phyloP scores from a whole-genome alignment of 148 eudicot species.

The Simmondsia chinensis region DNA sequence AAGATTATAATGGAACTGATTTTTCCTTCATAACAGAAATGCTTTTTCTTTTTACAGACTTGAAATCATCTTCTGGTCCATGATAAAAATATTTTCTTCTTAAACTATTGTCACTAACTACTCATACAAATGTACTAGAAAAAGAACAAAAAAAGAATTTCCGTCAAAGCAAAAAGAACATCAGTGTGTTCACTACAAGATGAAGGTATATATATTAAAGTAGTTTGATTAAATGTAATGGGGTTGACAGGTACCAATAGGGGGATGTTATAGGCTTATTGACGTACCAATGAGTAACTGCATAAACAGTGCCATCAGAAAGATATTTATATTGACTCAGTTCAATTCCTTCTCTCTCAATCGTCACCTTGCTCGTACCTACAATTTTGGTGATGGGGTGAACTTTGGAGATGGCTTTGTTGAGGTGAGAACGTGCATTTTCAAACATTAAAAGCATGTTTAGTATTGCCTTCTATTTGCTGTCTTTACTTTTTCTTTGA shows the following conservation, averaged over 20 bases:
- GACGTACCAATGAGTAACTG: slow-evolving; percentile 99
- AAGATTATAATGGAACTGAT: too few species aligned
- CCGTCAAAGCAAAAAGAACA: too few species aligned
- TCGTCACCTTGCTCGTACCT: slow-evolving; percentile 76
- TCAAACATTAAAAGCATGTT: too few species aligned
- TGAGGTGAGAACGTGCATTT: slow-evolving; percentile 80
- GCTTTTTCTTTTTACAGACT: too few species aligned
- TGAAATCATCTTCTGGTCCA: too few species aligned
- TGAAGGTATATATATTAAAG: neutral
- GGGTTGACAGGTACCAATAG: slow-evolving; percentile 72
- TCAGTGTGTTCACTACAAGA: neutral
- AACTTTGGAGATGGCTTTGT: slow-evolving; percentile 89
- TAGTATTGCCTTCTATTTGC: too few species aligned
- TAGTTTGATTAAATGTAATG: slow-evolving; percentile 5
- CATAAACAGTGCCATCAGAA: slow-evolving; percentile 83
- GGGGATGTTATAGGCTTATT: slow-evolving; percentile 91
- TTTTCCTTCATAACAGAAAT: too few species aligned
- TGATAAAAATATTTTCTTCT: too few species aligned
- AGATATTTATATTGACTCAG: slow-evolving; percentile 90
- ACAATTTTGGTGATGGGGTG: slow-evolving; percentile 82
- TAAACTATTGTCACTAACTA: too few species aligned
- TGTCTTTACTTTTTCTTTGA: too few species aligned
- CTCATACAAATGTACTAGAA: too few species aligned
- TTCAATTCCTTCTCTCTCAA: slow-evolving; percentile 93
- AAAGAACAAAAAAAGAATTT: too few species aligned